These are phyloP conservation scores for Eucalyptus melliodora DNA, from an alignment of 345 rosid species.

Conservation along the genomic window DNA sequence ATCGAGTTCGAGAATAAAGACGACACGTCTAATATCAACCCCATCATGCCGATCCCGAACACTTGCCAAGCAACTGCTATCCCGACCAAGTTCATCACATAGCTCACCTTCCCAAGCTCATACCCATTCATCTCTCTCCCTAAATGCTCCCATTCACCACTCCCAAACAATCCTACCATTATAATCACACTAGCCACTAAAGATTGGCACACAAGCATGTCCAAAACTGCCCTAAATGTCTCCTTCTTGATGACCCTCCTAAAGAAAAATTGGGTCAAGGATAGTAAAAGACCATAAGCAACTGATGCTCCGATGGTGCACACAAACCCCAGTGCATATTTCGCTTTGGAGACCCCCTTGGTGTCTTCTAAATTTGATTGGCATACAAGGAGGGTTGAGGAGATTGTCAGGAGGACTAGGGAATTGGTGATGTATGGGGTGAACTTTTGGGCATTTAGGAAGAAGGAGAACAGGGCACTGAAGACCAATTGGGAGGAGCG, in stretches of 20 bases:
- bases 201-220: neutral
- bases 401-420: constrained; percentile 19
- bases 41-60: constrained; percentile 3
- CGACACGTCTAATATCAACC: constrained; percentile 20
- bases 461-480: constrained; percentile 24
- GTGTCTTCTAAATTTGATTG: neutral
- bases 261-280: constrained; percentile 5
- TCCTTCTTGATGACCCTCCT: constrained; percentile 4
- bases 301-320: constrained; percentile 19
- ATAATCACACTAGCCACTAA: neutral
- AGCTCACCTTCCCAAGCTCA: constrained; percentile 13
- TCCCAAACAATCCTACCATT: constrained; percentile 15
- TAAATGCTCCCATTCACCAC: constrained; percentile 27
- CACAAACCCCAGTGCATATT: constrained; percentile 18
- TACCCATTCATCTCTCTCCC: constrained; percentile 12
- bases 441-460: constrained; percentile 25
- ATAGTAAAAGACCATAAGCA: constrained; percentile 2
- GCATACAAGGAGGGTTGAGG: constrained; percentile 22
- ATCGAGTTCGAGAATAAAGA: constrained; percentile 16
- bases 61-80: constrained; percentile 17
- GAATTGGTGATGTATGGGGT: constrained; percentile 20
- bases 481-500: constrained; percentile 28
- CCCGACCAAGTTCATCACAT: constrained; percentile 15
- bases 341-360: neutral
- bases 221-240: constrained; percentile 9